Evolutionary conservation across 2,329 filamentous ascomycete genomes (phyloP), one percentile per base, ranked within the genome.

Genomic region (Epichloe aotearoae): DNA sequence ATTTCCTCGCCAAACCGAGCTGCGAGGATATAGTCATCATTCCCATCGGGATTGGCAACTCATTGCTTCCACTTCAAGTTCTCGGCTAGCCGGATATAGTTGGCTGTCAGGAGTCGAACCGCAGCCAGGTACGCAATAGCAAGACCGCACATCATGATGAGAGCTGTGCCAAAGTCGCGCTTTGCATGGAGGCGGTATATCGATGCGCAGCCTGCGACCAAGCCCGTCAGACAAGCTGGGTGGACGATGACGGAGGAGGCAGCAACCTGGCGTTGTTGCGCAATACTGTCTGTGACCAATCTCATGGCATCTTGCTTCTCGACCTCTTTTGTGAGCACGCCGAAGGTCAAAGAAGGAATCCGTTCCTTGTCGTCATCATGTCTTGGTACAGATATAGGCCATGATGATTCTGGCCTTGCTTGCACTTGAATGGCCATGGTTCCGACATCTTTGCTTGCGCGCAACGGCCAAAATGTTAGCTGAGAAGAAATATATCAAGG

Each of bases 271-370:
- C 86, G 82, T 68, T 93, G 88, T 63, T 95, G 85, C 26, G 87
- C 86, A 51, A 94, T 80, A 56, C 83, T 87, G 68, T 93, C 87
- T 49, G 86, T 82, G 45, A 95, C 75, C 17, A 95, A 75, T 54
- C 77, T 77, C 50, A 95, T 72, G 12, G 83, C 84, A 51, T 80
- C 75, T 55, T 80, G 69, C 62, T 82, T 80, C 61, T 88, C 83
- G 43, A 70, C 62, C 45, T 77, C 68, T 40, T 59, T 59, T 39
- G 70, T 71, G 42, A 82, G 66, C 44, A 75, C 61, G 55, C 76
- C 75, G 48, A 84, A 80, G 38, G 74, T 74, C 52, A 89, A 75
- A 11, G 79, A 74, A 6, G 82, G 82, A 39, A 81, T 69, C 55
- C 75, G 54, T 34, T 54, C 50, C 5, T 53, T 17, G 30, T 48